Evolutionary conservation across 1,284 basidiomycete species (phyloP), one percentile per base, ranked within the genome.

Genomic region (Coniferiporia weirii): DNA sequence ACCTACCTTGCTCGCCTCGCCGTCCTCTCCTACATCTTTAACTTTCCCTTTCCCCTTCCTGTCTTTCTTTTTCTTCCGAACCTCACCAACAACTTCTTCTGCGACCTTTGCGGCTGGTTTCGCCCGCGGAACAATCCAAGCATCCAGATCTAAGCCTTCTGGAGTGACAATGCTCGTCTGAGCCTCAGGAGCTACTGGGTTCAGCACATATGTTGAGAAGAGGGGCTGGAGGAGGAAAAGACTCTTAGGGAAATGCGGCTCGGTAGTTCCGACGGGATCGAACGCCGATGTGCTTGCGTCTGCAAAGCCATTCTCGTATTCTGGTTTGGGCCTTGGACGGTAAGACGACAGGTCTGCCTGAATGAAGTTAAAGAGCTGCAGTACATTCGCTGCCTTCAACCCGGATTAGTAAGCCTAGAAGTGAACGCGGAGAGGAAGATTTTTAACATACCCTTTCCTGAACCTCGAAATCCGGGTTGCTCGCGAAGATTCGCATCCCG

Each of bases 181-280:
- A 3, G 95, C 95, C 56, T 79, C 77, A 4, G 77, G 70, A 0
- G 89, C 94, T 15, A 98, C 89, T 0, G 93, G 89, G 63, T 93
- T 94, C 32, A 99, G 83, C 61, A 94, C 87, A 68, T 96, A 89
- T 4, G 81, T 71, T 22, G 81, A 81, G 67, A 92, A 93, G 3
- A 99, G 76, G 0, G 94, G 93, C 48, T 83, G 79, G 52, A 99
- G 86, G 56, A 99, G 83, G 70, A 87, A 91, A 20, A 98, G 75
- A 64, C 92, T 95, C 72, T 95, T 94, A 0, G 96, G 96, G 67
- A 87, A 91, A 51, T 71, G 71, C 0, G 80, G 84, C 38, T 83
- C 81, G 12, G 66, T 59, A 4, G 66, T 56, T 3, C 69, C 54
- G 55, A 61, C 57, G 15, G 71, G 68, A 36, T 78, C 76, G 19